Evolutionary conservation across 768 basidiomycete genomes (phyloP), one percentile per base, ranked within the genome.

Genomic region (Baorangia bicolor): DNA sequence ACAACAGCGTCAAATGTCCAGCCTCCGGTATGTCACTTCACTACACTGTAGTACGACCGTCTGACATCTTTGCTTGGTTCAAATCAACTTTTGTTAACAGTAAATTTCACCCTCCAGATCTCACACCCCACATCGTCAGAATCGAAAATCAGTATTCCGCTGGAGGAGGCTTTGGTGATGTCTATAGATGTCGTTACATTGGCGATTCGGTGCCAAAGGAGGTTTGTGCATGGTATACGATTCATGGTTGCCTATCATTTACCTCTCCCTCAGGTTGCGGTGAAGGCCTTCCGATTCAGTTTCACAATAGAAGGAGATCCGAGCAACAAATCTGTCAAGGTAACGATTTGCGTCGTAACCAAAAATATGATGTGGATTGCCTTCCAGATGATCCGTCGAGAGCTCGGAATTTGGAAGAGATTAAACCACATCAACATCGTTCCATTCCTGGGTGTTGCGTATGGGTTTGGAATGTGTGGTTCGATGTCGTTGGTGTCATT

Each of bases 321-420:
- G 1, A 2, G 14, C 4, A 11, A 50, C 18, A 28, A 10, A 6
- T 46, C 30, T 18, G 0, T 0, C 25, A 57, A 55, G 52, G 57
- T 63, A 47, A 39, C 8, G 1, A 10, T 8, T 3, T 0, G 6
- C 33, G 5, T 33, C 3, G 1, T 27, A 0, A 2, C 14, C 1
- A 28, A 16, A 27, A 20, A 4, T 38, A 1, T 9, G 8, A 5
- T 11, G 8, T 5, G 0, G 31, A 23, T 2, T 2, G 0, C 2
- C 16, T 33, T 4, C 1, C 5, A 68, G 71, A 56, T 68, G 49
- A 40, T 69, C 35, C 62, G 55, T 53, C 60, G 68, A 40, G 71
- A 72, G 33, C 55, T 73, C 9, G 63, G 60, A 10, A 67, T 72
- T 28, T 73, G 70, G 72, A 63, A 48, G 48, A 37, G 58, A 33